Base-by-base conservation (phyloP, 116 monocot species). In the Phalaenopsis hybrid region DNA sequence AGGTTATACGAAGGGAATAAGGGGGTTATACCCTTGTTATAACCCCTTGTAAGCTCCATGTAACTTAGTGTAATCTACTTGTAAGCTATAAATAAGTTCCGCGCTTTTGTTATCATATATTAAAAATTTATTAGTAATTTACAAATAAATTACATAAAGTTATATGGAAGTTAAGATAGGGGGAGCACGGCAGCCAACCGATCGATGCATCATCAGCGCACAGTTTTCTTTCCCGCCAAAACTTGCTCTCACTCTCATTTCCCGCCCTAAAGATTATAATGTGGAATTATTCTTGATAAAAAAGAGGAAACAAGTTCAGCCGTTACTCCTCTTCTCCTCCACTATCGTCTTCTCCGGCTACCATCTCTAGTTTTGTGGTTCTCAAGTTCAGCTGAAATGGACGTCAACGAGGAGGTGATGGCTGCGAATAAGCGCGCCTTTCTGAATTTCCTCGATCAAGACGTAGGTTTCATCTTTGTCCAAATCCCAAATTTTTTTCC, bases 361-460 rank as follows among this genome's bases (percentile, higher is more conserved):
- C 58, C 63, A 33, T 37, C 69, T 75, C 81, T 58, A 31, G 74
- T 44, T 43, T 17, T 34, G 52, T 12, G 74, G 6, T 10, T 74
- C 37, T 68, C 43, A 20, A 44, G 16, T 31, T 20, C n/a, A 5
- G 78, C 49, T 67, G 82, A 72, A 73, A 97, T 97, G 96, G 94
- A 97, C 45, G 77, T 92, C 88, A 97, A 93, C 87, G 97, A 97
- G 84, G 97, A 94, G 12, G 79, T 86, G 52, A 81, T 94, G 82
- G 94, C 90, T 3, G 87, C 90, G 63, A 85, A 97, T 90, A 94
- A 90, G 90, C 88, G 97, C 7, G 82, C 89, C 23, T 94, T 97
- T 84, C 61, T 97, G 34, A 91, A 94, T 57, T 94, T 94, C 86
- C 79, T 97, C 37, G 93, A 97, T 41, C 90, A 93, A 84, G 94